Base-by-base conservation (phyloP, 2,329 filamentous ascomycete species). In the Epichloe uncinata region DNA sequence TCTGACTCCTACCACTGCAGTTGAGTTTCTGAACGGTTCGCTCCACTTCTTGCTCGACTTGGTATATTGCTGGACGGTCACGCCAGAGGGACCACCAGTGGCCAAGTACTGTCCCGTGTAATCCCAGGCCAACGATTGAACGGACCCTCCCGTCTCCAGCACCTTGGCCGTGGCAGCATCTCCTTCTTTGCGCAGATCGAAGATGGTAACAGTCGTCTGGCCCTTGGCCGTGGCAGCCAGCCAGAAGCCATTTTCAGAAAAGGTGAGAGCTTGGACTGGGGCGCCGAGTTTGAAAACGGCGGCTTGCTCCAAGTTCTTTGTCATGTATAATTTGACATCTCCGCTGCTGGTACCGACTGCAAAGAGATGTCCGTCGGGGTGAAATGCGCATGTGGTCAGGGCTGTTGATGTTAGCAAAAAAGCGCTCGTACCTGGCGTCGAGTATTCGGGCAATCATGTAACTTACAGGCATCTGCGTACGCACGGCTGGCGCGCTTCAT, bases 201-300 rank as follows among this genome's bases (percentile, higher is more conserved):
- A 97, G 49, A 97, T 81, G 9, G 86, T 86, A 37, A 95, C 83
- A 22, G 75, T 83, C 20, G 81, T 85, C 56, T 89, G 86, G 33
- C 81, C 82, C 65, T 88, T 82, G 52, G 84, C 81, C 7, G 84
- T 83, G 5, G 88, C 85, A 1, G 91, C 91, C 55, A 98, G 82
- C 87, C 90, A 97, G 60, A 87, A 95, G 22, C 93, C 93, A 59
- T 98, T 98, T 66, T 98, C 93, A 0, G 90, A 96, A 69, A 98
- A 98, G 52, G 78, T 75, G 40, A 98, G 70, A 11, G 81, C 79
- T 58, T 86, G 80, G 3, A 96, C 77, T 0, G 89, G 81, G 0
- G 81, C 80, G 7, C 77, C 79, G 1, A 84, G 69, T 18, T 69
- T 71, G 66, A 94, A 95, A 50, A 79, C 81, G 30, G 87, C 87